Evolutionary conservation across 768 basidiomycete species (phyloP), one percentile per base, ranked within the genome.

Genomic region (Leccinum longicurvipes): DNA sequence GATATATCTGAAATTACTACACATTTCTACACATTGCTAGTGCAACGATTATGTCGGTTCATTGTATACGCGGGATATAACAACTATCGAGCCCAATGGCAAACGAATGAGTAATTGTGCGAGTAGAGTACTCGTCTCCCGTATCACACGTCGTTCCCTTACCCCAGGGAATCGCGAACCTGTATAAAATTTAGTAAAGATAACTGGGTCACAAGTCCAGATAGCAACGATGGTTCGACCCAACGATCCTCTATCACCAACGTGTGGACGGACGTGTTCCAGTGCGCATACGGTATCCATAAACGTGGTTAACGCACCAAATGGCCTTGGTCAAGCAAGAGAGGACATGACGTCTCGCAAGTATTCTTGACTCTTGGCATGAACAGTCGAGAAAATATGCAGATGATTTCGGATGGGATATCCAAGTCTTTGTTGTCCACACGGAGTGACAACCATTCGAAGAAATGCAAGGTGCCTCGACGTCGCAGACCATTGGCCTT

Each of bases 331-430:
- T 6, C 50, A 44, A 7, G 47, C 56, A 17, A 46, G 17, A 8
- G 24, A 6, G 6, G 28, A 39, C 4, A 31, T 67, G 62, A n/a
- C 71, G 63, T 85, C 81, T 57, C 77, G 60, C 42, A 88, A 73
- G 44, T 70, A 71, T 72, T 74, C 54, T 66, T 72, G 31, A 86
- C 76, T 29, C 69, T 67, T 23, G 83, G 85, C 7, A 77, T 71
- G 17, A 71, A 74, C 19, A 86, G 60, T 56, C 79, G 78, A 41
- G 79, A 77, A 53, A 82, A 69, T 58, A 86, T 72, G 48, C 75
- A 73, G 19, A 77, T 67, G 27, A 88, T 74, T 62, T 87, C 86
- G 48, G 78, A 78, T 36, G 85, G 84, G 44, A 87, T 82, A 62
- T 86, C 82, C 46, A 84, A 80, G 59, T 86, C 83, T 27, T 69